Percentiles rank a stretch among this genome's conserved stretches.
Evolutionary conservation across 352 stramenopile species (phyloP).

Genomic region (Pythium phragmitis): DNA sequence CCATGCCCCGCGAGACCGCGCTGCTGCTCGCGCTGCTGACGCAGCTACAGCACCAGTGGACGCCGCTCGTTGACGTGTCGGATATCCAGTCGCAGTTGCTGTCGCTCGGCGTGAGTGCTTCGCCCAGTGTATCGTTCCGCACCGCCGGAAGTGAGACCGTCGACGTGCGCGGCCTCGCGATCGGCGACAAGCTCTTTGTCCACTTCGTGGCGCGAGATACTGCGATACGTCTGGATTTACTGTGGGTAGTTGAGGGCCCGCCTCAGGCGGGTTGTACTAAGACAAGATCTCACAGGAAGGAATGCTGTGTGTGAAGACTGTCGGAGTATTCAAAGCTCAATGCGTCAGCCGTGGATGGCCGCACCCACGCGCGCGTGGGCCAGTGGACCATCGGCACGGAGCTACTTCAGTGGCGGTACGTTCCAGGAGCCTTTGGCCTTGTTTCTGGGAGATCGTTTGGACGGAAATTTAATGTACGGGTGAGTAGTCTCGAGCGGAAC

Average conservation of each 20-base stretch:
- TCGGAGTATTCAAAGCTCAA: slow-evolving; percentile 18
- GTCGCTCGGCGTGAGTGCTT: slow-evolving; percentile 18
- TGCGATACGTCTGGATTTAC: slow-evolving; percentile 20
- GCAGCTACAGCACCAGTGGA: slow-evolving; percentile 17
- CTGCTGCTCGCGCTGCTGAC: slow-evolving; percentile 18
- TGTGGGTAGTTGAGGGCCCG: slow-evolving; percentile 7
- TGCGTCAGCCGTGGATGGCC: not conserved
- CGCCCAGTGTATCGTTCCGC: slow-evolving; percentile 13
- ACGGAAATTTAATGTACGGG: not conserved
- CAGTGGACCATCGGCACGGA: slow-evolving; percentile 25
- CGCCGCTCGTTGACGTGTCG: not conserved
- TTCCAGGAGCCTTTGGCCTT: not conserved
- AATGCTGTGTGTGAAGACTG: slow-evolving; percentile 2
- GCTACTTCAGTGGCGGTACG: slow-evolving; percentile 28
- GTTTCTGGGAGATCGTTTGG: not conserved
- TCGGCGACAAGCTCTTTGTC: slow-evolving; percentile 29
- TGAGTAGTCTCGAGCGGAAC: slow-evolving; percentile 15
- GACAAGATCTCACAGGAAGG: not conserved
- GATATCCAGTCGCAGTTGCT: slow-evolving; percentile 7
- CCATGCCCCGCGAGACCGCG: slow-evolving; percentile 19
- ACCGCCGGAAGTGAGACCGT: not conserved
- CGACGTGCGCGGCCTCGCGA: slow-evolving; percentile 24
- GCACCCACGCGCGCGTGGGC: slow-evolving; percentile 15
- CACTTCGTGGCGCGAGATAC: slow-evolving; percentile 20
- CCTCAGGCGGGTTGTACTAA: not conserved